Conservation (phyloP, 2,329 filamentous ascomycete species). For the Trichophaea hybrida region DNA sequence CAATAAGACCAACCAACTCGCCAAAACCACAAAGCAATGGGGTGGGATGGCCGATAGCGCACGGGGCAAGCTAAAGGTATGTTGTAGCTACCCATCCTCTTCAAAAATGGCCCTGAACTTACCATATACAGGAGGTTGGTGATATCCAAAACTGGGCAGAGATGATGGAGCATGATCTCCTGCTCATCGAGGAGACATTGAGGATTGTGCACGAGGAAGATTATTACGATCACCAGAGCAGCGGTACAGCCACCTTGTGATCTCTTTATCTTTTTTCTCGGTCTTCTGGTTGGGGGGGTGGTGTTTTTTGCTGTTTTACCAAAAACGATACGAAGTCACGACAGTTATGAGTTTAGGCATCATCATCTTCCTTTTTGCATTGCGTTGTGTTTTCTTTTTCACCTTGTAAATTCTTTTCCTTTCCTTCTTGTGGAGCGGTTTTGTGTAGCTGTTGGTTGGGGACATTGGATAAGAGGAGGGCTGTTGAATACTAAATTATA, state of each 20-base stretch:
- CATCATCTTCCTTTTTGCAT: neutral
- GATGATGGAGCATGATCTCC: slow-evolving; percentile 55
- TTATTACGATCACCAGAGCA: slow-evolving; percentile 2
- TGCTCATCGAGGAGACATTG: slow-evolving; percentile 51
- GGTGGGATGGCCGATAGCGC: slow-evolving; percentile 48
- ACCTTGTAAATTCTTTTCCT: neutral
- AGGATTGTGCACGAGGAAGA: slow-evolving; percentile 37
- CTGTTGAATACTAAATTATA: neutral
- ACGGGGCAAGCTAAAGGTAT: slow-evolving; percentile 49
- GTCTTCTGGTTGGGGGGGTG: neutral
- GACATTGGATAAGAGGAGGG: neutral
- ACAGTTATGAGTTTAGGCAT: neutral
- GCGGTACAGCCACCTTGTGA: neutral
- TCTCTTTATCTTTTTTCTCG: neutral
- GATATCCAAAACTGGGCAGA: slow-evolving; percentile 81
- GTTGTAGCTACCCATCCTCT: neutral
- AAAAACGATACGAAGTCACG: neutral
- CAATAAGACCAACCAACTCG: slow-evolving; percentile 45
- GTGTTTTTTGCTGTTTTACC: neutral
- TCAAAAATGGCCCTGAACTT: neutral
- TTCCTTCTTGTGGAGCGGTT: neutral
- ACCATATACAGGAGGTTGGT: slow-evolving; percentile 42
- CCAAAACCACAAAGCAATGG: slow-evolving; percentile 51
- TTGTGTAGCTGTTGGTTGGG: neutral
- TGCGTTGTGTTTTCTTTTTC: neutral